Percentiles rank a stretch among this genome's conserved stretches.
Evolutionary conservation across 331 rosid genomes (phyloP).

Genomic region (Quercus tomentella): DNA sequence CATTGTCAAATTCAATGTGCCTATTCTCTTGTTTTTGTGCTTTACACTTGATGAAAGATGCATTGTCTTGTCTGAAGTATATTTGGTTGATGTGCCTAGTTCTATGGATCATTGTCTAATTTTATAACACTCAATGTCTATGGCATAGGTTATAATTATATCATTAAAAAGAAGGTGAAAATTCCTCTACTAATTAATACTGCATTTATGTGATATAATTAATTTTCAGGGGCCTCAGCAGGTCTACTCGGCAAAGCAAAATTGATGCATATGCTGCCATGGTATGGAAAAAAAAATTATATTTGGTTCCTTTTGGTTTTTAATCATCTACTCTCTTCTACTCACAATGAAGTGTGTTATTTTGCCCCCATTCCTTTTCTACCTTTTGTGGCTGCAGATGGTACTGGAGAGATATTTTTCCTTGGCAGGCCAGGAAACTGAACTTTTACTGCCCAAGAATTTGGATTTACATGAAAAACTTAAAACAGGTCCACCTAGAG

Average conservation of each 20-base stretch:
- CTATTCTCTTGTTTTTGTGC: background rate
- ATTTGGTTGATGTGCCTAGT: background rate
- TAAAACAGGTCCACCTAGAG: conserved; percentile 58
- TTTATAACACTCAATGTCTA: background rate
- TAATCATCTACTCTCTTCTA: background rate
- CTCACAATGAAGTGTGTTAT: background rate
- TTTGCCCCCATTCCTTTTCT: background rate
- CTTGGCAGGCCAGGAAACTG: conserved; percentile 60
- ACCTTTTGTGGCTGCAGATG: conserved; percentile 43
- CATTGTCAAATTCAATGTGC: background rate
- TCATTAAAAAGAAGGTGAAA: background rate
- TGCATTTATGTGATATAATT: conserved; percentile 9
- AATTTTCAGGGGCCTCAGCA: conserved; percentile 62
- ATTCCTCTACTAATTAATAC: background rate
- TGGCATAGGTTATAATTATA: background rate
- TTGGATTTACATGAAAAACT: conserved; percentile 59
- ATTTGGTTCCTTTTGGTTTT: background rate
- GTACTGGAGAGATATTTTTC: conserved; percentile 77
- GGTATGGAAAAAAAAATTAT: conserved; percentile 31
- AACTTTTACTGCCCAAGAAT: conserved; percentile 75
- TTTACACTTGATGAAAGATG: background rate
- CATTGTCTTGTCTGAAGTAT: background rate
- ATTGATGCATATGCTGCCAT: conserved; percentile 81
- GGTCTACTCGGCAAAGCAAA: conserved; percentile 45
- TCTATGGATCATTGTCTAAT: background rate